A percentile compares a stretch with the other conserved stretches of the same genome.
phyloP scores from a whole-genome alignment of 1,284 basidiomycete species.

The Moniliella sp. region DNA sequence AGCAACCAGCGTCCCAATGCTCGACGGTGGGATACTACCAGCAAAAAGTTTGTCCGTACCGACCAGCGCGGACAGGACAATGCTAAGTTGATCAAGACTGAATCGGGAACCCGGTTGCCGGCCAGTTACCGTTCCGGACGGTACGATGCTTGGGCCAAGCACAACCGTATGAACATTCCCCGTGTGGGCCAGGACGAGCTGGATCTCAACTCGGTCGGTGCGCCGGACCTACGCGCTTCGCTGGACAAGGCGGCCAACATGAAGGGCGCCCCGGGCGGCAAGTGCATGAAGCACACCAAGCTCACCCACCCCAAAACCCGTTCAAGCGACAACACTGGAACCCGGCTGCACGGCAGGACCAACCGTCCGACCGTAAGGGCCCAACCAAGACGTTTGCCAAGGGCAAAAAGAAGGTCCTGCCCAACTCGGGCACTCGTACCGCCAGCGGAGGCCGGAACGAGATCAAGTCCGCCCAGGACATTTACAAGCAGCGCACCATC shows the following conservation, averaged over 20 bases:
- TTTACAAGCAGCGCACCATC: conserved; percentile 17
- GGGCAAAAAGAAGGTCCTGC: not conserved
- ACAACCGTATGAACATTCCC: conserved; percentile 50
- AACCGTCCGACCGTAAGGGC: not conserved
- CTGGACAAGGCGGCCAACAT: conserved; percentile 13
- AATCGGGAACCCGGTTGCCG: conserved; percentile 75
- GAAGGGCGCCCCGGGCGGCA: conserved; percentile 4
- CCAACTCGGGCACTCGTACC: conserved; percentile 1
- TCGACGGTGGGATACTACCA: conserved; percentile 78
- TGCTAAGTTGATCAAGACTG: conserved; percentile 75
- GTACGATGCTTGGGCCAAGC: conserved; percentile 82
- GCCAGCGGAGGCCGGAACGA: no score
- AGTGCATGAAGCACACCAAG: conserved; percentile 1
- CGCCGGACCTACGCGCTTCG: not conserved
- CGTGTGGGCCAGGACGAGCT: conserved; percentile 56
- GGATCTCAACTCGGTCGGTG: not conserved
- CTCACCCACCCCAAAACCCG: conserved; percentile 10
- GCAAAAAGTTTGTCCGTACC: conserved; percentile 77
- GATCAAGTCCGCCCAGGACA: conserved; percentile 16
- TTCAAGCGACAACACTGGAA: conserved; percentile 7
- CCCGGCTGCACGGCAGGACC: not conserved
- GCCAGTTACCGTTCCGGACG: conserved; percentile 76
- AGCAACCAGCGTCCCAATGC: conserved; percentile 36
- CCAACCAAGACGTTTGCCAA: not conserved
- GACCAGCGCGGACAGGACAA: conserved; percentile 71